Conservation (phyloP, 345 rosid genomes). For the Abelmoschus esculentus region DNA sequence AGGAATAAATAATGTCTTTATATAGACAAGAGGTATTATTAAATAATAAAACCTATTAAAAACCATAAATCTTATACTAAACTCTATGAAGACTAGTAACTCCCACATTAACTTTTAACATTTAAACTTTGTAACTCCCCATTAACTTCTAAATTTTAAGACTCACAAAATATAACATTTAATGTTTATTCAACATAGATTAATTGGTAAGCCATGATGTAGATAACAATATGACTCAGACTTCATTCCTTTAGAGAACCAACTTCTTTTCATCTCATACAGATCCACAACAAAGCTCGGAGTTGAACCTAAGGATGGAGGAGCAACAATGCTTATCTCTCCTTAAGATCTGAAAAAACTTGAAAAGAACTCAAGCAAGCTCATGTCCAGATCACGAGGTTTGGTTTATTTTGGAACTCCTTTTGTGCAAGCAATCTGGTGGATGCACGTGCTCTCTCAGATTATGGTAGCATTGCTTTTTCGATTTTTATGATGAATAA, state of each 20-base stretch:
- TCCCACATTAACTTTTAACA: too few relatives aligned
- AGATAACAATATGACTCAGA: conserved; percentile 31
- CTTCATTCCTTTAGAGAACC: conserved; percentile 25
- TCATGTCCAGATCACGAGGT: conserved; percentile 32
- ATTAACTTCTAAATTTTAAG: too few relatives aligned
- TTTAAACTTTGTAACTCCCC: too few relatives aligned
- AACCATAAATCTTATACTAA: too few relatives aligned
- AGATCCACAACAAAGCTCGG: conserved; percentile 19
- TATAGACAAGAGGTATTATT: too few relatives aligned
- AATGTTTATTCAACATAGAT: too few relatives aligned
- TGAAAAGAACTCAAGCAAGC: conserved; percentile 30
- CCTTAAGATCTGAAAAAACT: conserved; percentile 42
- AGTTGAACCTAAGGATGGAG: conserved; percentile 23
- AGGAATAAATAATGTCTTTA: too few relatives aligned
- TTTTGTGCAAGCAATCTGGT: conserved; percentile 26
- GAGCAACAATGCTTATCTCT: conserved; percentile 53
- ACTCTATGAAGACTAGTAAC: too few relatives aligned
- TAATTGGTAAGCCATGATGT: conserved; percentile 16
- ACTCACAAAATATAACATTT: too few relatives aligned
- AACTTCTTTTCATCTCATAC: conserved; percentile 16
- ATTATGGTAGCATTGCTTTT: conserved; percentile 22
- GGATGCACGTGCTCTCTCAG: conserved; percentile 26
- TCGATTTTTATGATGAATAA: too few relatives aligned
- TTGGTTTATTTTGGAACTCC: conserved; percentile 30
- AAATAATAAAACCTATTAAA: too few relatives aligned